Conservation (phyloP, 2,329 filamentous ascomycete species). For the Fusarium sp. region DNA sequence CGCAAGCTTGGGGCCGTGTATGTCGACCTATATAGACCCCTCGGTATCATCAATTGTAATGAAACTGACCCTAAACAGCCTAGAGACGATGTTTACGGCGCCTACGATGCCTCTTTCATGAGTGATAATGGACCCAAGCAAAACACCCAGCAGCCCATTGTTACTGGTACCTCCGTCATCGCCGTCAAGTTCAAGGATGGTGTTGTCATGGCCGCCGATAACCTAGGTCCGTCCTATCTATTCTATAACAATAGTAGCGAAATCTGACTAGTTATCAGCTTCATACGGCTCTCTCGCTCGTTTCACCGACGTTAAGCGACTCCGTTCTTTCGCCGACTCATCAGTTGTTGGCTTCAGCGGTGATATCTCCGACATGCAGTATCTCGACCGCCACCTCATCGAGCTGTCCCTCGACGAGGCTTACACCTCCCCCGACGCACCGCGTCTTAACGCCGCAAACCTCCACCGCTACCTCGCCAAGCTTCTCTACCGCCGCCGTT, state of each 20-base stretch:
- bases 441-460: conserved; percentile 85
- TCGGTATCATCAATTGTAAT: neutral
- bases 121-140: conserved; percentile 77
- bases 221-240: conserved; percentile 74
- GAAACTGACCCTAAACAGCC: conserved; percentile 68
- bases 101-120: conserved; percentile 90
- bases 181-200: conserved; percentile 96
- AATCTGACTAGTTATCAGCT: conserved; percentile 63
- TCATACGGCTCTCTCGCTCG: conserved; percentile 97
- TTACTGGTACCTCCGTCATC: conserved; percentile 95
- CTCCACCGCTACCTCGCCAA: conserved; percentile 97
- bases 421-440: conserved; percentile 67
- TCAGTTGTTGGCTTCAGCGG: conserved; percentile 94
- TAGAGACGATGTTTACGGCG: conserved; percentile 95
- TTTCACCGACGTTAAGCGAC: conserved; percentile 96
- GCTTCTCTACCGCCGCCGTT: conserved; percentile 94
- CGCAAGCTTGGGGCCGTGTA: conserved; percentile 79
- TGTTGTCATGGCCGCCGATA: conserved; percentile 96
- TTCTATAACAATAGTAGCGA: neutral
- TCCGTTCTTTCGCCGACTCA: conserved; percentile 86
- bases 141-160: conserved; percentile 91
- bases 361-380: conserved; percentile 99
- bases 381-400: conserved; percentile 90
- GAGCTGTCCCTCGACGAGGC: conserved; percentile 90
- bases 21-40: conserved; percentile 49